Conservation (phyloP, 495 filamentous ascomycete species). For the Cercophora samala region DNA sequence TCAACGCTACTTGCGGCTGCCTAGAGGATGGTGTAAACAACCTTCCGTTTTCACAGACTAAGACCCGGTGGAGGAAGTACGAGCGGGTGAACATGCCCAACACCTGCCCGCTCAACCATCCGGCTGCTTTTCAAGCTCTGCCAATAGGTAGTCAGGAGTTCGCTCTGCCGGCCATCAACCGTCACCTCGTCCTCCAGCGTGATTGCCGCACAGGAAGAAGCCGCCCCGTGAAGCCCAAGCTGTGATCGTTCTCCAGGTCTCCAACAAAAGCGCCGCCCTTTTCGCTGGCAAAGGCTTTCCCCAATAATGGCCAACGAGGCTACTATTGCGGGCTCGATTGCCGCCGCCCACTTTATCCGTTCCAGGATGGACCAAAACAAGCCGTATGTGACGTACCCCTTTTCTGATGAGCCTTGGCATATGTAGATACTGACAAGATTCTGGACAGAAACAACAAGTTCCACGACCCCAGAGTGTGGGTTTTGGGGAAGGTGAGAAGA, state of each 20-base stretch:
- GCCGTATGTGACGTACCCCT: neutral
- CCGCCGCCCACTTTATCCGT: constrained; percentile 86
- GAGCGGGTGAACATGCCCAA: no score
- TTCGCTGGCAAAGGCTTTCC: neutral
- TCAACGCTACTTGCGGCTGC: no score
- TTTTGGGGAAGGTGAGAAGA: neutral
- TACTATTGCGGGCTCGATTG: constrained; percentile 76
- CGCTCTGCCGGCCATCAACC: neutral
- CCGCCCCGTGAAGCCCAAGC: neutral
- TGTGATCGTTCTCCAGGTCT: neutral
- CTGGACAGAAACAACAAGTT: neutral
- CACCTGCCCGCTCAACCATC: no score
- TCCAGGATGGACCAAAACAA: constrained; percentile 31
- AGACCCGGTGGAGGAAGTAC: no score
- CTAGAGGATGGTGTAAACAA: no score
- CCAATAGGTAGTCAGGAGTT: neutral
- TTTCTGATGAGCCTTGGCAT: no score
- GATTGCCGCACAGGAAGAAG: neutral
- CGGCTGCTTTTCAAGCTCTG: neutral
- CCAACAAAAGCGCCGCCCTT: neutral
- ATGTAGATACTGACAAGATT: no score
- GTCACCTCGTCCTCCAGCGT: neutral
- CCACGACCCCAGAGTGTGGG: constrained; percentile 1
- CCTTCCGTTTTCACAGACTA: no score
- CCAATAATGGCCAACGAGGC: constrained; percentile 61